Conservation (phyloP, 495 filamentous ascomycete genomes). For the Tetracladium setigerum region DNA sequence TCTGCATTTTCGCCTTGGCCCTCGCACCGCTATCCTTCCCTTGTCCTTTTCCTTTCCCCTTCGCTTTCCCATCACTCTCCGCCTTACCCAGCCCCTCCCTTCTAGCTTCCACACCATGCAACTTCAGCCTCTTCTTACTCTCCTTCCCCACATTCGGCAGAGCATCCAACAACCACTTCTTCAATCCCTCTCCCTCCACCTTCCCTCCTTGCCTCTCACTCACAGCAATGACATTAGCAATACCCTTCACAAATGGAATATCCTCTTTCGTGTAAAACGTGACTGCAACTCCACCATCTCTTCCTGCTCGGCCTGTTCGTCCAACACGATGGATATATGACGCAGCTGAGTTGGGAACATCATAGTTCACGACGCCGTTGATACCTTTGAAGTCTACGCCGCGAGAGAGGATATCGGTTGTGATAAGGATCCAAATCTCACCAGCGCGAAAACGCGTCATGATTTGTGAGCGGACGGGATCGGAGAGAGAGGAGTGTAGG, state of each 20-base stretch:
- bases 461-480: constrained; percentile 62
- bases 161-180: constrained; percentile 84
- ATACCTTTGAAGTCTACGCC: constrained; percentile 90
- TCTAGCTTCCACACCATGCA: constrained; percentile 71
- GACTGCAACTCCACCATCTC: constrained; percentile 82
- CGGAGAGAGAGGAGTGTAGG: constrained; percentile 79
- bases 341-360: constrained; percentile 81
- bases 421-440: constrained; percentile 93
- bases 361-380: constrained; percentile 94
- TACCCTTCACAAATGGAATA: constrained; percentile 78
- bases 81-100: constrained; percentile 33
- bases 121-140: constrained; percentile 74
- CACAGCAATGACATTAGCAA: constrained; percentile 84
- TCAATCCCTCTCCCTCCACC: constrained; percentile 39
- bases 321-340: constrained; percentile 92
- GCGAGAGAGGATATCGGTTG: constrained; percentile 83
- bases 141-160: constrained; percentile 77
- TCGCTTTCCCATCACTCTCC: constrained; percentile 28
- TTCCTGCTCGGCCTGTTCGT: constrained; percentile 80
- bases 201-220: constrained; percentile 63
- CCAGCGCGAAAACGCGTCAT: constrained; percentile 87
- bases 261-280: constrained; percentile 96
- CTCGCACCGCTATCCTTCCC: constrained; percentile 30
- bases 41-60: constrained; percentile 13
- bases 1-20: constrained; percentile 40